Evolutionary conservation across 2,329 filamentous ascomycete genomes (phyloP).

Genomic region (Fusarium sp.): DNA sequence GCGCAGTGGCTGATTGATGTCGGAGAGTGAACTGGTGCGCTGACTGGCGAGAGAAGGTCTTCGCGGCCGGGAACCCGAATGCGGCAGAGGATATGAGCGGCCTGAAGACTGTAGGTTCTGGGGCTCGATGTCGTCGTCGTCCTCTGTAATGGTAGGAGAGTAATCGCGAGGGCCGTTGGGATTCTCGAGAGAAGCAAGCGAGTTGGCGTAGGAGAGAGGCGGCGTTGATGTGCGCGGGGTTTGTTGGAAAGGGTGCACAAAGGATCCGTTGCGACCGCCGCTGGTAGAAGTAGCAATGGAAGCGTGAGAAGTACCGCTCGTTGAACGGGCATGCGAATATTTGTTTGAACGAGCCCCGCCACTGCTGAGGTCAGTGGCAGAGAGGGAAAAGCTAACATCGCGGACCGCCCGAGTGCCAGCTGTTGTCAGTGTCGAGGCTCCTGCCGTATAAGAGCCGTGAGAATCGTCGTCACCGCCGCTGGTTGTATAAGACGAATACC

Average conservation of each 20-base stretch:
- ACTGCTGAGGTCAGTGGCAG: conserved; percentile 47
- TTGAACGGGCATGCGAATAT: conserved; percentile 64
- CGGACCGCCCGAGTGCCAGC: conserved; percentile 38
- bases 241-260: conserved; percentile 71
- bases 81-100: conserved; percentile 35
- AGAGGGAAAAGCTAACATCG: conserved; percentile 59
- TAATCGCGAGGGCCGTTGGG: conserved; percentile 55
- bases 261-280: conserved; percentile 58
- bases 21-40: conserved; percentile 48
- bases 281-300: conserved; percentile 65
- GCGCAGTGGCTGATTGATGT: conserved; percentile 45
- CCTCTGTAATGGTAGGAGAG: conserved; percentile 64
- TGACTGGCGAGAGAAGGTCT: conserved; percentile 47
- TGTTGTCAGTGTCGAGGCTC: conserved; percentile 36
- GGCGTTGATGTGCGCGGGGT: conserved; percentile 67
- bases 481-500: conserved; percentile 42
- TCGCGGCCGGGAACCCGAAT: conserved; percentile 38
- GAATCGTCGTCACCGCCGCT: conserved; percentile 41
- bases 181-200: conserved; percentile 60
- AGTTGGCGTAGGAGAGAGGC: conserved; percentile 65
- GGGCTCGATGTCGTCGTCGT: conserved; percentile 54
- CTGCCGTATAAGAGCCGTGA: conserved; percentile 33
- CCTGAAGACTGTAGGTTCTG: conserved; percentile 27
- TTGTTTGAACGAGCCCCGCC: conserved; percentile 48
- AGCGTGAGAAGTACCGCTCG: conserved; percentile 64